Evolutionary conservation across 1,284 basidiomycete genomes (phyloP).

Genomic region (Schizophyllum amplum): DNA sequence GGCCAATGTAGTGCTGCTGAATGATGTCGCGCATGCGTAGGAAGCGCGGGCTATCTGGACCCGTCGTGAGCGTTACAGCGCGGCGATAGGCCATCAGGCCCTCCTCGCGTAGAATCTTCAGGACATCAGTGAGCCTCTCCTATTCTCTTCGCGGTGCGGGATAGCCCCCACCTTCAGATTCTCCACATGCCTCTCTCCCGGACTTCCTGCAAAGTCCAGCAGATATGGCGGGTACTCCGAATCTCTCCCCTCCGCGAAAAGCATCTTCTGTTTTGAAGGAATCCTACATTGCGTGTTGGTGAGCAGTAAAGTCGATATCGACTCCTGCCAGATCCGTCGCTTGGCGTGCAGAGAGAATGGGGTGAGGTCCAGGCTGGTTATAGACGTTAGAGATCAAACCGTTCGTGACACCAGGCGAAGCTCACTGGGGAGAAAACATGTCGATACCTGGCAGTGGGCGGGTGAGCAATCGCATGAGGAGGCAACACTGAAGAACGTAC

Average conservation of each 20-base stretch:
- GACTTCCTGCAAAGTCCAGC: conserved; percentile 57
- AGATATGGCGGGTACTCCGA: conserved; percentile 68
- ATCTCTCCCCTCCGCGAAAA: conserved; percentile 49
- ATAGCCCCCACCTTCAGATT: conserved; percentile 48
- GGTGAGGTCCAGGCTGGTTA: conserved; percentile 57
- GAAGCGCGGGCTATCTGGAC: conserved; percentile 40
- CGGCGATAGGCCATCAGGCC: conserved; percentile 45
- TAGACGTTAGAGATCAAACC: too few species aligned
- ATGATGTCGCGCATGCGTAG: conserved; percentile 42
- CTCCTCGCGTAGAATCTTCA: conserved; percentile 62
- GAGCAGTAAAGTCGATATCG: conserved; percentile 61
- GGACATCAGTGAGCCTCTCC: neutral
- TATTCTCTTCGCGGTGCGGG: too few species aligned
- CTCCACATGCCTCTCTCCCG: conserved; percentile 71
- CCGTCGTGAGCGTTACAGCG: conserved; percentile 38
- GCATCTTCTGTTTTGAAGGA: conserved; percentile 50
- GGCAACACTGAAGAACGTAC: conserved; percentile 28
- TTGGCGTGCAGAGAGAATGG: conserved; percentile 55
- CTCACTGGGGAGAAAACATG: conserved; percentile 71
- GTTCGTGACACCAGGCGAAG: conserved; percentile 4
- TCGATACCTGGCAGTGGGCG: conserved; percentile 46
- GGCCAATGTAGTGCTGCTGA: conserved; percentile 49
- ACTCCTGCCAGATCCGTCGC: conserved; percentile 80
- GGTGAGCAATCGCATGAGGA: neutral
- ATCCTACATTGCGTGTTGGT: conserved; percentile 56